Base-by-base conservation (phyloP, 257 asterid genomes). In the Solanum gandarillasii region DNA sequence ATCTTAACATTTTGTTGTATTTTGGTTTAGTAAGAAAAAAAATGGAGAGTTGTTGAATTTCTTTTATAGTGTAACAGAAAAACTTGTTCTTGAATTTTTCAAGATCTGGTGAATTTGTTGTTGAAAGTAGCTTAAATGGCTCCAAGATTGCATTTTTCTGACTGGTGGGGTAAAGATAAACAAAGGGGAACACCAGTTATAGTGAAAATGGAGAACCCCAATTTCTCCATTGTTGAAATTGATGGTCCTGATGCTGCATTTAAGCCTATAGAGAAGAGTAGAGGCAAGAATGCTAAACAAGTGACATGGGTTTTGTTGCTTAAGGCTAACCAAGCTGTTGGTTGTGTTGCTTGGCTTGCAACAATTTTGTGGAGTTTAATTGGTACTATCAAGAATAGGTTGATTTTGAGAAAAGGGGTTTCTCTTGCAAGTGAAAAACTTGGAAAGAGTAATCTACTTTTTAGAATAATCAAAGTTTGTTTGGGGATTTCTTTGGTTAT, bases 231-330 rank as follows among this genome's bases (percentile, higher is more conserved):
- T 31, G 94, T 94, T 7, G 95, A 94, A 91, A 94, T 94, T 87
- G 93, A 91, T 84, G 93, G 93, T 89, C 94, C 96, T 7, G 96
- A 94, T 89, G 92, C 91, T 48, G 98, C 95, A 86, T 94, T 93
- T 88, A 92, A 89, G 91, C 95, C 96, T 23, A 90, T 91, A 32
- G 95, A 93, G 39, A 94, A 92, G 88, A 88, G 87, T 90, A 91
- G 98, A 83, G 91, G 93, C 87, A 94, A 90, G 84, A 95, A 91
- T 85, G 95, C 95, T 86, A 92, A 90, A 92, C 97, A 95, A 89
- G 95, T 93, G 32, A 89, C 92, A 41, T 93, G 98, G 98, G 90
- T 94, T 85, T 88, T 95, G 46, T 93, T 93, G 27, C 97, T 95
- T 87, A 89, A 87, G 89, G 98, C 97, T 31, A 92, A 91, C 84